A percentile compares a stretch with the other conserved stretches of the same genome.
Evolutionary conservation across 2,329 filamentous ascomycete species (phyloP).

Genomic region (Aureobasidium zeae): DNA sequence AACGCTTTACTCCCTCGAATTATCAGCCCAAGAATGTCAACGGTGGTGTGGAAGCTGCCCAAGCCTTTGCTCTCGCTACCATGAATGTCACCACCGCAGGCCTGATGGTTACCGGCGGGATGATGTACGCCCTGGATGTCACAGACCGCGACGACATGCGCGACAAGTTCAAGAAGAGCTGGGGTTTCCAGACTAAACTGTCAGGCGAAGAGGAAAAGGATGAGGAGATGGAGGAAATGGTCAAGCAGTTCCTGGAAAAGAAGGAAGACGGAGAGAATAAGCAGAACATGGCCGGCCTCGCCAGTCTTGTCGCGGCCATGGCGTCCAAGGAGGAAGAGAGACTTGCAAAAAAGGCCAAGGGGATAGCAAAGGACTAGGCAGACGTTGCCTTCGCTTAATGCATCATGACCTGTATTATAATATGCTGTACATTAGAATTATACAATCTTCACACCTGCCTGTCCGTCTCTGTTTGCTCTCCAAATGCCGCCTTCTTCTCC

Average conservation of each 20-base stretch:
- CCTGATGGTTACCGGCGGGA: conserved; percentile 64
- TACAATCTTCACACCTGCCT: conserved; percentile 42
- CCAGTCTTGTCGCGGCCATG: conserved; percentile 9
- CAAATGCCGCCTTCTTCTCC: conserved; percentile 66
- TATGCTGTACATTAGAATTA: conserved; percentile 1
- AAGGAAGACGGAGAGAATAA: conserved; percentile 38
- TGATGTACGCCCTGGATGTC: conserved; percentile 70
- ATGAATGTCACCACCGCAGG: conserved; percentile 71
- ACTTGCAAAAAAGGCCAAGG: conserved; percentile 17
- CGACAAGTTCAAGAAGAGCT: conserved; percentile 49
- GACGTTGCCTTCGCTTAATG: too few relatives aligned
- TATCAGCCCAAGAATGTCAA: conserved; percentile 43
- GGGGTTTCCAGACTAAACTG: conserved; percentile 40
- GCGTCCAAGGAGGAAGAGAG: conserved; percentile 25
- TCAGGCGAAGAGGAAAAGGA: conserved; percentile 43
- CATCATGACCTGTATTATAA: conserved; percentile 23
- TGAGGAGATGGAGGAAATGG: conserved; percentile 46
- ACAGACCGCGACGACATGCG: conserved; percentile 43
- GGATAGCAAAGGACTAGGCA: too few relatives aligned
- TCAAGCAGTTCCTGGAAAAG: conserved; percentile 39
- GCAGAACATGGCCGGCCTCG: conserved; percentile 23
- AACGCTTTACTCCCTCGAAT: conserved; percentile 61
- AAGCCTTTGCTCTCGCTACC: conserved; percentile 78
- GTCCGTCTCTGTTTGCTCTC: conserved; percentile 77
- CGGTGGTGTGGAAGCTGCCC: conserved; percentile 62